phyloP scores from a whole-genome alignment of 768 basidiomycete genomes.

The Cyathus striatus region DNA sequence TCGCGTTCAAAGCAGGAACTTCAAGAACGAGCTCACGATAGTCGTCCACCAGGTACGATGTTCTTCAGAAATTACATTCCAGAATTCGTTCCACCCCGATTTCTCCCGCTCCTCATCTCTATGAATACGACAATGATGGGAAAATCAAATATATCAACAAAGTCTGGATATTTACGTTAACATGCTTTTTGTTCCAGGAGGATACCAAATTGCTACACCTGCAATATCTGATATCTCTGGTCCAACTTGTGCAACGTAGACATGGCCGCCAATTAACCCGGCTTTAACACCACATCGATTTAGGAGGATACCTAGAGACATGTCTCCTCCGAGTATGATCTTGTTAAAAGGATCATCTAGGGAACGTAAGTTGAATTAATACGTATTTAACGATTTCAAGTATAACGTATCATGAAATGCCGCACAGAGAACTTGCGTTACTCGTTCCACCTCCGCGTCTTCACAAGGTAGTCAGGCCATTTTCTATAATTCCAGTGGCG shows the following conservation, averaged over 20 bases:
- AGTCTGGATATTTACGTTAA: conserved; percentile 12
- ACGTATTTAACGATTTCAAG: background rate
- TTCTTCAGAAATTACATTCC: background rate
- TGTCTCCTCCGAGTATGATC: conserved; percentile 14
- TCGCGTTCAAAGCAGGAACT: background rate
- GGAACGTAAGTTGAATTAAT: background rate
- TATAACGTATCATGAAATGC: background rate
- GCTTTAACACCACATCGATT: conserved; percentile 14
- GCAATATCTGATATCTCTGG: conserved; percentile 16
- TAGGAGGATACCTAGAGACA: conserved; percentile 8
- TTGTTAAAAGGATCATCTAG: conserved; percentile 4
- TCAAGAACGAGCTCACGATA: background rate
- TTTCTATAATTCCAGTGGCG: too few species aligned
- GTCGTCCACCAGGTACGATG: background rate
- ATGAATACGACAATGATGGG: background rate
- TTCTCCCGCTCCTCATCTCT: background rate
- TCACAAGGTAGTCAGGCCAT: too few species aligned
- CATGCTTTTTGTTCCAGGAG: conserved; percentile 18
- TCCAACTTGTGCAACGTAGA: conserved; percentile 19
- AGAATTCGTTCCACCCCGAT: background rate
- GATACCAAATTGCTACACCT: conserved; percentile 24
- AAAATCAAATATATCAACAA: background rate
- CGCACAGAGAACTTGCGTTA: background rate
- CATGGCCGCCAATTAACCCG: conserved; percentile 18
- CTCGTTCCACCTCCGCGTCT: background rate